These are phyloP conservation scores for Arabis hirsuta DNA, from an alignment of 345 rosid species.

Conservation along the genomic window DNA sequence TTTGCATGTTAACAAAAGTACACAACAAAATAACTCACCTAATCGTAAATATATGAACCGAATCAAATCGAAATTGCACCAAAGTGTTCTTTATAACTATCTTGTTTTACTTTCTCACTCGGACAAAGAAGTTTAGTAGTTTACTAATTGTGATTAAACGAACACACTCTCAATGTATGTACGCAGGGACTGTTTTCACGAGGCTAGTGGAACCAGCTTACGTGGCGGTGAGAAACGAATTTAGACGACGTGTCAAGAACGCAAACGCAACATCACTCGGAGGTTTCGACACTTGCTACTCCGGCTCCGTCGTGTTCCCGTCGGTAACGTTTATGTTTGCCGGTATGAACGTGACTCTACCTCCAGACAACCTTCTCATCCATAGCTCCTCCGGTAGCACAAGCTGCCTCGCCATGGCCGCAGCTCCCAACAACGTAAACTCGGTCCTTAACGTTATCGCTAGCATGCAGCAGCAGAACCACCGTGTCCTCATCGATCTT, in stretches of 20 bases:
- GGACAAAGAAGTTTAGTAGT: neutral
- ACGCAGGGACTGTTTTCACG: constrained; percentile 78
- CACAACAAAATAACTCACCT: no score
- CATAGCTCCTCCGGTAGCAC: constrained; percentile 83
- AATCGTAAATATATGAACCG: no score
- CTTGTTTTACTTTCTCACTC: neutral
- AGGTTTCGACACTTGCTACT: constrained; percentile 97
- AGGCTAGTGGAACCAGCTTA: constrained; percentile 79
- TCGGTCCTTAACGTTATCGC: constrained; percentile 91
- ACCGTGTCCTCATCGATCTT: constrained; percentile 74
- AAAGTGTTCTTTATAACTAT: no score
- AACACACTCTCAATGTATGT: neutral
- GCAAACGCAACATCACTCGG: constrained; percentile 70
- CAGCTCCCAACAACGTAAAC: constrained; percentile 81
- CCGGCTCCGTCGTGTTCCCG: constrained; percentile 66
- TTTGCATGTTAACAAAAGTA: no score
- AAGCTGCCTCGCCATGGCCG: constrained; percentile 88
- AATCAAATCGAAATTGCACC: no score
- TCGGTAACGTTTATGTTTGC: constrained; percentile 79
- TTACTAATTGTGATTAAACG: neutral
- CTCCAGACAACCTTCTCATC: constrained; percentile 75
- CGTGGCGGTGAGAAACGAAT: constrained; percentile 69
- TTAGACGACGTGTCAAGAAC: constrained; percentile 59
- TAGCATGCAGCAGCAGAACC: constrained; percentile 98
- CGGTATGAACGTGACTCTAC: constrained; percentile 88